These are phyloP conservation scores for Phoenix roebelenii DNA, from an alignment of 176 grass and related monocot species.

Conservation along the genomic window DNA sequence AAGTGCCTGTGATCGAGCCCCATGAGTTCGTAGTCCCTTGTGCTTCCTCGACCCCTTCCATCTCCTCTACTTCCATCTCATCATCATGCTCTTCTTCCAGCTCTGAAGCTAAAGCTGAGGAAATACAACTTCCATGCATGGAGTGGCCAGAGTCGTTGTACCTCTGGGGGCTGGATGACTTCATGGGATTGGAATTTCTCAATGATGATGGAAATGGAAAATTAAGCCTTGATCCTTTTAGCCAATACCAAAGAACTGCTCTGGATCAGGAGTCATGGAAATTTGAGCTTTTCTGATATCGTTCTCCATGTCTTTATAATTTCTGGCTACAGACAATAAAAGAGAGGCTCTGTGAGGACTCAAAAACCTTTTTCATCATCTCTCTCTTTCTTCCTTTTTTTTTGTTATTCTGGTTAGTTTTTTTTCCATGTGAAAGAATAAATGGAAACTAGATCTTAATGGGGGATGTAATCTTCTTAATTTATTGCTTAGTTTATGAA, in stretches of 20 bases:
- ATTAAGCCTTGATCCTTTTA: conserved; percentile 4
- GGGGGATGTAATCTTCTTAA: too few relatives aligned
- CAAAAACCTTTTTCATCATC: too few relatives aligned
- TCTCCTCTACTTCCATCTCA: conserved; percentile 22
- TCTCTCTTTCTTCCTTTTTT: too few relatives aligned
- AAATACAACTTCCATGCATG: conserved; percentile 1
- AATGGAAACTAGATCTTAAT: too few relatives aligned
- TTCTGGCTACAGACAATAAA: too few relatives aligned
- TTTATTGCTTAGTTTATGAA: too few relatives aligned
- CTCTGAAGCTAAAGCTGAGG: conserved; percentile 5
- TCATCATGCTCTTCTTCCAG: conserved; percentile 40
- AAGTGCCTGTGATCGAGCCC: conserved; percentile 13
- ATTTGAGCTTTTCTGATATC: conserved; percentile 10
- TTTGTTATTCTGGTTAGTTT: too few relatives aligned
- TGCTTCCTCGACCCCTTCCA: background rate
- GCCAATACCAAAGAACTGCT: conserved; percentile 1
- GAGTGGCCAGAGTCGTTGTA: conserved; percentile 1
- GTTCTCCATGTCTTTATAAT: background rate
- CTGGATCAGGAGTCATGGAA: conserved; percentile 9
- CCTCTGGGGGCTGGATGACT: conserved; percentile 32
- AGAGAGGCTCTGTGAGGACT: too few relatives aligned
- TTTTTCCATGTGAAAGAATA: too few relatives aligned
- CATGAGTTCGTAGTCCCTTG: conserved; percentile 9
- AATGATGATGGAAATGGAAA: conserved; percentile 19
- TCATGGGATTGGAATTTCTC: conserved; percentile 32